A percentile compares a stretch with the other conserved stretches of the same genome.
Evolutionary conservation across 1,284 basidiomycete genomes (phyloP).

Genomic region (Cryptococcus sp.): DNA sequence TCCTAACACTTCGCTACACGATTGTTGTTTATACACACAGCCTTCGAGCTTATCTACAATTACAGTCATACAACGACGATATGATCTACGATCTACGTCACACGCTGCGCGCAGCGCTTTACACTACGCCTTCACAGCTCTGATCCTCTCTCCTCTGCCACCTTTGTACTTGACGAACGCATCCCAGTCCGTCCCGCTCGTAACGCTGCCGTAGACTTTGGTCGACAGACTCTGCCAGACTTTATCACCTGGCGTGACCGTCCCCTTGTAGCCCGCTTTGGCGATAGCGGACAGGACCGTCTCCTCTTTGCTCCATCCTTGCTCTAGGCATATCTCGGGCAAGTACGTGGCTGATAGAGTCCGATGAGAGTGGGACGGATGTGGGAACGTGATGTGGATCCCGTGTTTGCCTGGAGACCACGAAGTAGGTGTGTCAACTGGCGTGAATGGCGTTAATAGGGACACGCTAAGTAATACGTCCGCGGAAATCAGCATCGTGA

Average conservation of each 20-base stretch:
- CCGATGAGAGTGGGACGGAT: slow-evolving; percentile 62
- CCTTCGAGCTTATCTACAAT: too few species aligned
- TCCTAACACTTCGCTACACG: too few species aligned
- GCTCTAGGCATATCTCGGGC: slow-evolving; percentile 88
- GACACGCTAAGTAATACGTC: slow-evolving; percentile 65
- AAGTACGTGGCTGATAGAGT: slow-evolving; percentile 86
- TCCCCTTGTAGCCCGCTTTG: slow-evolving; percentile 86
- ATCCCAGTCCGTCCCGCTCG: slow-evolving; percentile 69
- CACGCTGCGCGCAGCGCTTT: too few species aligned
- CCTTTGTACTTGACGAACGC: slow-evolving; percentile 75
- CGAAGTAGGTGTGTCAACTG: slow-evolving; percentile 79
- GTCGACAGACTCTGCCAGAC: slow-evolving; percentile 74
- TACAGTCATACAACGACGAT: too few species aligned
- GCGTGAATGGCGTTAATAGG: slow-evolving; percentile 88
- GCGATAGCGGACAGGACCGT: slow-evolving; percentile 86
- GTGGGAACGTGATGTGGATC: slow-evolving; percentile 82
- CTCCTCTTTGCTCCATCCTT: slow-evolving; percentile 89
- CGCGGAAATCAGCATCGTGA: neutral
- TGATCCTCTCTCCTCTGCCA: slow-evolving; percentile 4
- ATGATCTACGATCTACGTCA: too few species aligned
- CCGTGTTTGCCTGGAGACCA: slow-evolving; percentile 93
- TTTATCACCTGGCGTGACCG: slow-evolving; percentile 66
- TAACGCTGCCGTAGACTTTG: slow-evolving; percentile 81
- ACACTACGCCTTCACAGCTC: neutral
- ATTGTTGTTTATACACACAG: too few species aligned